A percentile compares a stretch with the other conserved stretches of the same genome.
Evolutionary conservation across 2,329 filamentous ascomycete species (phyloP).

Genomic region (Colletotrichum sojae): DNA sequence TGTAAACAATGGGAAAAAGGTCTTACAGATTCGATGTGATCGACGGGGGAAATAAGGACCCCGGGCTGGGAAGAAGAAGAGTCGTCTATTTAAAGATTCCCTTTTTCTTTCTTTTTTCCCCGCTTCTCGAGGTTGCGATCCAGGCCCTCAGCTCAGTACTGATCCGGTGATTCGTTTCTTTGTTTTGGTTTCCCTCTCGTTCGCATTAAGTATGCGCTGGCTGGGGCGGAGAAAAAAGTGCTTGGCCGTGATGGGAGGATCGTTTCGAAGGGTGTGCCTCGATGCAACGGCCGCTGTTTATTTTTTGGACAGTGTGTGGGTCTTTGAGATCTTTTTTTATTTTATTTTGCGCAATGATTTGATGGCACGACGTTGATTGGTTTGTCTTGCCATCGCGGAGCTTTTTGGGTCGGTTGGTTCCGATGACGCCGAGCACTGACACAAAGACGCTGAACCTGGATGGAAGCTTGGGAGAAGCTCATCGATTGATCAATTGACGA

Average conservation of each 20-base stretch:
- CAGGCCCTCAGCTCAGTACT: no score
- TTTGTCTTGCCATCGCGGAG: neutral
- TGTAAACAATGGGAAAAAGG: no score
- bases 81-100: slow-evolving; percentile 4
- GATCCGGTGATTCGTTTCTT: neutral
- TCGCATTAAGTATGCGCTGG: slow-evolving; percentile 19
- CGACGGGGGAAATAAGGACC: neutral
- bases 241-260: slow-evolving; percentile 25
- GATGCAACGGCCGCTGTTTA: slow-evolving; percentile 2
- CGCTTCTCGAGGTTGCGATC: no score
- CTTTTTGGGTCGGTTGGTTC: neutral
- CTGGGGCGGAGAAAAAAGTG: neutral
- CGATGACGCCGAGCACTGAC: slow-evolving; percentile 20
- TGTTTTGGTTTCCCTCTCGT: slow-evolving; percentile 19
- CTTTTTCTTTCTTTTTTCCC: neutral
- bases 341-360: slow-evolving; percentile 11
- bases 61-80: no score
- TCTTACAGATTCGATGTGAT: neutral
- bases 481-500: no score
- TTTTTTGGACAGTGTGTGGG: slow-evolving; percentile 26
- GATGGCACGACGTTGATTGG: slow-evolving; percentile 12
- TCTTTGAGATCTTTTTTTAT: neutral
- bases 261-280: slow-evolving; percentile 6
- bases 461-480: no score
- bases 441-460: no score